Evolutionary conservation across 805 yeast species (phyloP).

Genomic region (Yamadazyma phyllophila): DNA sequence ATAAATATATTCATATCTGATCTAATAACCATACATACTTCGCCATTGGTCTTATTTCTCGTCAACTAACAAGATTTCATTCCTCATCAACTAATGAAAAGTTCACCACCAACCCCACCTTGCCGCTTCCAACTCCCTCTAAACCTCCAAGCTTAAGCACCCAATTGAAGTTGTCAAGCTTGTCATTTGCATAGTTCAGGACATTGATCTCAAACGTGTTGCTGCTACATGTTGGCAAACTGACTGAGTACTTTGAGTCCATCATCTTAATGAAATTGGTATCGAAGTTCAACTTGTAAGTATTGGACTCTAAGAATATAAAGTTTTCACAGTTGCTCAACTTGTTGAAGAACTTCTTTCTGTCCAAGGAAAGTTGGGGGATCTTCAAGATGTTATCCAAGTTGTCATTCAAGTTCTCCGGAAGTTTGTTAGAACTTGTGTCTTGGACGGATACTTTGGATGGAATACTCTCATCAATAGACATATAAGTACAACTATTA

Average conservation of each 20-base stretch:
- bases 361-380: conserved; percentile 25
- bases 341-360: conserved; percentile 47
- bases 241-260: conserved; percentile 48
- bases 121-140: conserved; percentile 32
- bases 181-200: conserved; percentile 40
- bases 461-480: conserved; percentile 20
- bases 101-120: conserved; percentile 34
- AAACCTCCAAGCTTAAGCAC: conserved; percentile 37
- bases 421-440: conserved; percentile 11
- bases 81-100: conserved; percentile 37
- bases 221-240: conserved; percentile 45
- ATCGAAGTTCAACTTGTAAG: conserved; percentile 51
- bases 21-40: no score
- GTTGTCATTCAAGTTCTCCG: conserved; percentile 27
- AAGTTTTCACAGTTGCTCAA: conserved; percentile 37
- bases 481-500: conserved; percentile 52
- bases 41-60: background rate
- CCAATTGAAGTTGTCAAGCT: conserved; percentile 47
- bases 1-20: no score
- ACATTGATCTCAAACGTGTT: conserved; percentile 48
- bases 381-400: conserved; percentile 21
- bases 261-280: conserved; percentile 53
- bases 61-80: background rate
- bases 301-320: conserved; percentile 32
- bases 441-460: conserved; percentile 10